phyloP scores from a whole-genome alignment of 164 flowering plant genomes.

The Stephania cephalantha region DNA sequence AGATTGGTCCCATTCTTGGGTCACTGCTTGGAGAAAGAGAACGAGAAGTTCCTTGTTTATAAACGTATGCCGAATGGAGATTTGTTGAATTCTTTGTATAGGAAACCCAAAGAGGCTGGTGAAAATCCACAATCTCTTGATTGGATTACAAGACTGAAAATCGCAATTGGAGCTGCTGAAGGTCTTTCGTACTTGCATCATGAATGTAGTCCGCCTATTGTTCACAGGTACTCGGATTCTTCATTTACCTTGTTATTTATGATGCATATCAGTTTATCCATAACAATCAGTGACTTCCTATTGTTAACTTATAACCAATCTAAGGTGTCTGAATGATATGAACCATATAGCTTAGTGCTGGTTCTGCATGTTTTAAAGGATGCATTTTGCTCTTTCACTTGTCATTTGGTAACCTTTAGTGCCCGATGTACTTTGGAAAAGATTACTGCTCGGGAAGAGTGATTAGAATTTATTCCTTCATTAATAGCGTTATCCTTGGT shows the following conservation, averaged over 20 bases:
- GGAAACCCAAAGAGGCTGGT: conserved; percentile 43
- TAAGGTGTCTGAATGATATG: too few species aligned
- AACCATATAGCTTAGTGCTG: not conserved
- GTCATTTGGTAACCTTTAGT: too few species aligned
- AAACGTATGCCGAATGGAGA: conserved; percentile 88
- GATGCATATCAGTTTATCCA: not conserved
- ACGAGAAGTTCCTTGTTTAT: conserved; percentile 75
- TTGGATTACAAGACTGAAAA: conserved; percentile 94
- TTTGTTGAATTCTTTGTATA: conserved; percentile 64
- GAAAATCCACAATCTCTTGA: conserved; percentile 79
- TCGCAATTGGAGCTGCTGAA: conserved; percentile 92
- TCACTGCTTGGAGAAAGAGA: conserved; percentile 78
- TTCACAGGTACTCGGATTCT: conserved; percentile 65
- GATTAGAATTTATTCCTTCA: not conserved
- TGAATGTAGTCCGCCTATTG: conserved; percentile 83
- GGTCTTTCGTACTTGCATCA: conserved; percentile 81
- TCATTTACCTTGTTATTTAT: not conserved
- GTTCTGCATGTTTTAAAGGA: not conserved
- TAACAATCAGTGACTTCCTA: not conserved
- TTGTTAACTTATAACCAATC: not conserved
- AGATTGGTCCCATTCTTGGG: conserved; percentile 86
- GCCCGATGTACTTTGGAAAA: too few species aligned
- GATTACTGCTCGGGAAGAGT: not conserved
- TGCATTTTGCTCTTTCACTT: not conserved
- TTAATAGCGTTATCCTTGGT: not conserved